phyloP scores from a whole-genome alignment of 495 filamentous ascomycete species.

The Hypoxylon perforatum region DNA sequence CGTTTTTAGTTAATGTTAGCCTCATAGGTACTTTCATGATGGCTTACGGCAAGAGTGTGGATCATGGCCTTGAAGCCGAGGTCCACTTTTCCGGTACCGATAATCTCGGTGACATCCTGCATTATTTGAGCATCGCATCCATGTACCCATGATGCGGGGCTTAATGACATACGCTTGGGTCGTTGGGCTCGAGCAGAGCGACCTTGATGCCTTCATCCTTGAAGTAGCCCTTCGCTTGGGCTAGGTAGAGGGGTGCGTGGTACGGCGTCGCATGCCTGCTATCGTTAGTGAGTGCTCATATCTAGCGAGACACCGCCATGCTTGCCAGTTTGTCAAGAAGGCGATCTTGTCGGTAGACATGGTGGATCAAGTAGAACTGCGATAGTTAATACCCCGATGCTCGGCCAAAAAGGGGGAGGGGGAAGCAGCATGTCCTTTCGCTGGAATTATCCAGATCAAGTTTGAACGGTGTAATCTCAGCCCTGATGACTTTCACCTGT shows the following conservation, averaged over 20 bases:
- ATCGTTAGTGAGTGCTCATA: slow-evolving; percentile 38
- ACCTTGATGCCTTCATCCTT: slow-evolving; percentile 76
- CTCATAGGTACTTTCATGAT: not conserved
- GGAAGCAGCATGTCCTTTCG: slow-evolving; percentile 81
- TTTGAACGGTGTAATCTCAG: slow-evolving; percentile 57
- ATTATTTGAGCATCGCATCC: slow-evolving; percentile 19
- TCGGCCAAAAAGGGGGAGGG: slow-evolving; percentile 49
- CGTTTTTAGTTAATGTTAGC: slow-evolving; percentile 9
- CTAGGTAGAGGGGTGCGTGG: slow-evolving; percentile 76
- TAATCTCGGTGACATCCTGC: slow-evolving; percentile 75
- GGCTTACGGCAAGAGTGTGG: slow-evolving; percentile 71
- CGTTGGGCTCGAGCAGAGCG: slow-evolving; percentile 76
- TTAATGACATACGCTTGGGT: slow-evolving; percentile 62
- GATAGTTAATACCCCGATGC: slow-evolving; percentile 46
- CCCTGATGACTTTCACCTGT: slow-evolving; percentile 36
- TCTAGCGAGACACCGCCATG: slow-evolving; percentile 20
- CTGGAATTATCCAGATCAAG: slow-evolving; percentile 89
- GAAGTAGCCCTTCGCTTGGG: slow-evolving; percentile 76
- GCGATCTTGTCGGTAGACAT: slow-evolving; percentile 82
- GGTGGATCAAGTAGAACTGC: slow-evolving; percentile 54
- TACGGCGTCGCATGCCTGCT: slow-evolving; percentile 77
- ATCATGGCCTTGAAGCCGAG: slow-evolving; percentile 84
- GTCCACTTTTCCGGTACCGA: slow-evolving; percentile 75
- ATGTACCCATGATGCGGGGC: not conserved
- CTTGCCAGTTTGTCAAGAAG: slow-evolving; percentile 77